Conservation (phyloP, 176 grass and related monocot genomes). For the Themeda triandra region DNA sequence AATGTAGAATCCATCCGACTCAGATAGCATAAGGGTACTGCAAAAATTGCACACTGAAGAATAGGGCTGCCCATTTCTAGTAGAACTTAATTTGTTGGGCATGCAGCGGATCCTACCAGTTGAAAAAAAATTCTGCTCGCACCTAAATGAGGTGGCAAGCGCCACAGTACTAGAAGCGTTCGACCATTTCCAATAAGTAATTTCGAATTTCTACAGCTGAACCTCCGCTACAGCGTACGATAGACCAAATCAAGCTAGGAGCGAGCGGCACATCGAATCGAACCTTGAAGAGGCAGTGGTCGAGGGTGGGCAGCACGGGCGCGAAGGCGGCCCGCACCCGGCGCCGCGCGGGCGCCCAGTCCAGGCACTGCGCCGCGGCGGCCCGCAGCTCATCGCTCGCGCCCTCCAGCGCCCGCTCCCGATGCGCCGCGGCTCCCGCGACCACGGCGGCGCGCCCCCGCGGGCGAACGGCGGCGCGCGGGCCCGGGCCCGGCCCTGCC, state of each 20-base stretch:
- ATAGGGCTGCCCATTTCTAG: background rate
- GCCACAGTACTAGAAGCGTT: background rate
- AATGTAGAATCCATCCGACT: too few species aligned
- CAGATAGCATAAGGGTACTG: background rate
- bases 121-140: background rate
- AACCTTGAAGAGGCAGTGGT: conserved; percentile 95
- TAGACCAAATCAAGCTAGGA: background rate
- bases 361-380: conserved; percentile 61
- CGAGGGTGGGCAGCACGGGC: conserved; percentile 68
- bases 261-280: background rate
- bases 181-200: background rate
- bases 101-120: background rate
- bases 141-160: background rate
- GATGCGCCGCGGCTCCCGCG: conserved; percentile 7
- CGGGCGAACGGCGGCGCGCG: background rate
- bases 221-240: background rate
- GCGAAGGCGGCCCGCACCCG: conserved; percentile 60
- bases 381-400: conserved; percentile 69
- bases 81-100: background rate
- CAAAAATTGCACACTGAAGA: background rate
- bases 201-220: background rate
- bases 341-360: conserved; percentile 83
- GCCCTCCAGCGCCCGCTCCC: conserved; percentile 50
- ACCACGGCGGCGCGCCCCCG: conserved; percentile 19
- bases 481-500: background rate